Evolutionary conservation across 345 rosid genomes (phyloP).

Genomic region (Pseudoturritis turrita): DNA sequence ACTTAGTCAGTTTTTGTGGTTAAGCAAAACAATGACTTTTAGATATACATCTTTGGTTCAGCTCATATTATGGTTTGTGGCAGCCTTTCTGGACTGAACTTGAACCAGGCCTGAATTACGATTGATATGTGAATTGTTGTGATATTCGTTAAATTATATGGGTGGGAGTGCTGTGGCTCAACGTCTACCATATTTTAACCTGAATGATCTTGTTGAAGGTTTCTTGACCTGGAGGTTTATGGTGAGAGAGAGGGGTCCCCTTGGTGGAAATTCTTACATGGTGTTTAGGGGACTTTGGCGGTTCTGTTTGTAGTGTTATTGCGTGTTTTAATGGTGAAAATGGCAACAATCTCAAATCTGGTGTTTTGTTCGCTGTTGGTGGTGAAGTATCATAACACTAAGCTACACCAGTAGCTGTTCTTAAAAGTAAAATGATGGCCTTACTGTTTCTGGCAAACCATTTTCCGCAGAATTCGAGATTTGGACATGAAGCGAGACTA

Average conservation of each 20-base stretch:
- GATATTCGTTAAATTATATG: slow-evolving; percentile 1
- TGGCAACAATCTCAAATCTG: slow-evolving; percentile 80
- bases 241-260: slow-evolving; percentile 80
- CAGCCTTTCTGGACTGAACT: neutral
- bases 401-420: slow-evolving; percentile 39
- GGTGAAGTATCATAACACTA: slow-evolving; percentile 71
- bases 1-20: neutral
- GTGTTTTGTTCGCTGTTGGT: slow-evolving; percentile 81
- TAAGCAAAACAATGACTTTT: neutral
- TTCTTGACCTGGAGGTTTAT: slow-evolving; percentile 83
- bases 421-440: slow-evolving; percentile 73
- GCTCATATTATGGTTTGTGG: neutral
- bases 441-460: slow-evolving; percentile 86
- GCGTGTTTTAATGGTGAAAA: slow-evolving; percentile 67
- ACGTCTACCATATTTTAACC: slow-evolving; percentile 49
- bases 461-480: slow-evolving; percentile 88
- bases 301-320: slow-evolving; percentile 46
- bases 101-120: neutral
- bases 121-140: neutral
- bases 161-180: slow-evolving; percentile 17
- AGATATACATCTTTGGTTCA: neutral
- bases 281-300: slow-evolving; percentile 25
- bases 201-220: slow-evolving; percentile 95
- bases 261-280: slow-evolving; percentile 41
- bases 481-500: slow-evolving; percentile 98